Evolutionary conservation across 2,329 filamentous ascomycete species (phyloP).

Genomic region (Trichophyton verrucosum): DNA sequence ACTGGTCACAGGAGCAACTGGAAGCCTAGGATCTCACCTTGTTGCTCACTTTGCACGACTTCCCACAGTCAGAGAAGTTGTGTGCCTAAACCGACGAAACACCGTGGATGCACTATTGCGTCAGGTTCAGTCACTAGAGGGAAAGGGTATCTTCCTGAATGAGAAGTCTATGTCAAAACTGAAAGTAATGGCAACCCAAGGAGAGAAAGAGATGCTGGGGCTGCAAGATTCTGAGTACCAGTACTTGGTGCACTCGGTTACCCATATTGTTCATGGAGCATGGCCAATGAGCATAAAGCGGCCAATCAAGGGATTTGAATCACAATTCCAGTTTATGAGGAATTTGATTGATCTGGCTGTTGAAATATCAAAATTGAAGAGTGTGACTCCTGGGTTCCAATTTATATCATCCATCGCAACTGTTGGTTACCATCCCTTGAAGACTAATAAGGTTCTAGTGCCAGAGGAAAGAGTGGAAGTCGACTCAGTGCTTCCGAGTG

Average conservation of each 20-base stretch:
- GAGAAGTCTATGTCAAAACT: conserved; percentile 25
- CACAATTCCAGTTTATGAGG: conserved; percentile 40
- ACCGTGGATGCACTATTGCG: conserved; percentile 19
- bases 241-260: conserved; percentile 29
- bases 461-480: conserved; percentile 35
- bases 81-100: conserved; percentile 38
- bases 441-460: conserved; percentile 21
- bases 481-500: conserved; percentile 32
- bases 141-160: conserved; percentile 18
- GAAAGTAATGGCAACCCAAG: conserved; percentile 38
- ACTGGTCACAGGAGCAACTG: conserved; percentile 32
- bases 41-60: conserved; percentile 27
- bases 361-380: conserved; percentile 18
- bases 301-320: conserved; percentile 38
- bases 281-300: conserved; percentile 46
- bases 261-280: conserved; percentile 44
- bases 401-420: conserved; percentile 34
- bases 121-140: conserved; percentile 25
- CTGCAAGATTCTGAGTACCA: conserved; percentile 31
- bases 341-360: conserved; percentile 38
- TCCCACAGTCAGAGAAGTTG: conserved; percentile 20
- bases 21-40: conserved; percentile 31
- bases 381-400: conserved; percentile 25
- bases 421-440: conserved; percentile 24
- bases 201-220: conserved; percentile 38